These are phyloP conservation scores for Neonectria sp. DNA, from an alignment of 2,329 filamentous ascomycete species.

Conservation along the genomic window DNA sequence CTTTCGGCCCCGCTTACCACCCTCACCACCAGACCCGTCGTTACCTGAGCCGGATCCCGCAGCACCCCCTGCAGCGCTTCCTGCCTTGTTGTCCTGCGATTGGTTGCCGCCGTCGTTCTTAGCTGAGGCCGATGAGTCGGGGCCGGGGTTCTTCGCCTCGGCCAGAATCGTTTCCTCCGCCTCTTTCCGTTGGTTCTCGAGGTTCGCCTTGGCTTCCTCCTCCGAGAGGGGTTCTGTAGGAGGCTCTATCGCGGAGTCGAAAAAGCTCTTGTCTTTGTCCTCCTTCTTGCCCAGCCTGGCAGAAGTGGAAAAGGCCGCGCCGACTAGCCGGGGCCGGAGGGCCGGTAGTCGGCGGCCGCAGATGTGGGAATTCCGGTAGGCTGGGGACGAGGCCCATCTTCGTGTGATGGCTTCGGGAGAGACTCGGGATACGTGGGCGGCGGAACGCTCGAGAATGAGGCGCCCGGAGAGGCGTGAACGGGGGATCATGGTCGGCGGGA, in stretches of 20 bases:
- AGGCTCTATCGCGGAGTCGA: conserved; percentile 62
- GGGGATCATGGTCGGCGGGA: conserved; percentile 55
- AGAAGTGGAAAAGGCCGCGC: conserved; percentile 56
- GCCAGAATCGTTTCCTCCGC: conserved; percentile 62
- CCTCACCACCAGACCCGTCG: conserved; percentile 71
- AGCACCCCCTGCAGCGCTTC: conserved; percentile 70
- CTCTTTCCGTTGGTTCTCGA: conserved; percentile 61
- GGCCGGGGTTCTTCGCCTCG: conserved; percentile 60
- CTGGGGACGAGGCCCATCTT: conserved; percentile 48
- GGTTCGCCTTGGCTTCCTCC: conserved; percentile 67
- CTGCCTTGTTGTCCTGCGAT: conserved; percentile 67
- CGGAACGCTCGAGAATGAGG: conserved; percentile 55
- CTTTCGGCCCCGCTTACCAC: conserved; percentile 81
- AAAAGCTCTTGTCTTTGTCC: conserved; percentile 62
- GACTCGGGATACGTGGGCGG: conserved; percentile 45
- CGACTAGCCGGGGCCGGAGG: conserved; percentile 46
- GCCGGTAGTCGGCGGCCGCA: conserved; percentile 52
- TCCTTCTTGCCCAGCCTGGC: conserved; percentile 54
- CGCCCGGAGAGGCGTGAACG: conserved; percentile 58
- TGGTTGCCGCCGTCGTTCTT: conserved; percentile 58
- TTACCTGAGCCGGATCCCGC: conserved; percentile 64
- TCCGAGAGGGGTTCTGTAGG: conserved; percentile 65
- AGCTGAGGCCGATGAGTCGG: conserved; percentile 61
- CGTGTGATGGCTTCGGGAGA: conserved; percentile 43
- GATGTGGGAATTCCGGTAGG: conserved; percentile 49